Evolutionary conservation across 192 early-diverging fungal genomes (phyloP).

Genomic region (Rhizophlyctis rosea): DNA sequence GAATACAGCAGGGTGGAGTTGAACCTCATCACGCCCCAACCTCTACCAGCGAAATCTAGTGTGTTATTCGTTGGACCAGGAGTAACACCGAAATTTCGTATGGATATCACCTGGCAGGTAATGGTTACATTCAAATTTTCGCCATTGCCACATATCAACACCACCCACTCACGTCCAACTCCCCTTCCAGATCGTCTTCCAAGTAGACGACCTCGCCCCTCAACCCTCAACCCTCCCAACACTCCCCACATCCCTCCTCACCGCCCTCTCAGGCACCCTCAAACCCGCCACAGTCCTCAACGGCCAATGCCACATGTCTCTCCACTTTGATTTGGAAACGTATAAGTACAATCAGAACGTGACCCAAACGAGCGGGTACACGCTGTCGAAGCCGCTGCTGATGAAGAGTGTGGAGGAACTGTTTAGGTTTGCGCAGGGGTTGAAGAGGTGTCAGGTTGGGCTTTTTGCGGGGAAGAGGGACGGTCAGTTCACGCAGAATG

Average conservation of each 20-base stretch:
- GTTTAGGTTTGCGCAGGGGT: conserved; percentile 9
- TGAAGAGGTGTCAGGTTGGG: conserved; percentile 12
- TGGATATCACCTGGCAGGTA: conserved; percentile 26
- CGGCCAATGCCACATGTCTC: background rate
- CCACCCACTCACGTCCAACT: too few species aligned
- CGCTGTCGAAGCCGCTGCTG: conserved; percentile 12
- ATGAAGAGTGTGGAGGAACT: conserved; percentile 12
- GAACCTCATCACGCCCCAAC: conserved; percentile 14
- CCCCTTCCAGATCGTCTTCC: conserved; percentile 10
- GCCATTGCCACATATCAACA: background rate
- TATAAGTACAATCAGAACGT: conserved; percentile 19
- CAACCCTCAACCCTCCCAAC: conserved; percentile 7
- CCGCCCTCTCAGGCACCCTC: conserved; percentile 11
- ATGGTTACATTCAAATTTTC: background rate
- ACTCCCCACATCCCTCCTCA: conserved; percentile 17
- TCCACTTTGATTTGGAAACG: conserved; percentile 24
- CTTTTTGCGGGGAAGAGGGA: conserved; percentile 12
- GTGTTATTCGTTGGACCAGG: background rate
- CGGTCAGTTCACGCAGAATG: conserved; percentile 16
- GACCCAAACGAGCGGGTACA: background rate
- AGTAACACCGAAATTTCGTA: conserved; percentile 15
- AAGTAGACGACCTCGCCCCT: conserved; percentile 6
- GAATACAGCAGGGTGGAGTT: conserved; percentile 29
- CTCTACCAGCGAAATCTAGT: conserved; percentile 10
- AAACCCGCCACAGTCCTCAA: background rate